Evolutionary conservation across 495 filamentous ascomycete species (phyloP), one percentile per base, ranked within the genome.

Genomic region (Antarctomyces pellizariae): DNA sequence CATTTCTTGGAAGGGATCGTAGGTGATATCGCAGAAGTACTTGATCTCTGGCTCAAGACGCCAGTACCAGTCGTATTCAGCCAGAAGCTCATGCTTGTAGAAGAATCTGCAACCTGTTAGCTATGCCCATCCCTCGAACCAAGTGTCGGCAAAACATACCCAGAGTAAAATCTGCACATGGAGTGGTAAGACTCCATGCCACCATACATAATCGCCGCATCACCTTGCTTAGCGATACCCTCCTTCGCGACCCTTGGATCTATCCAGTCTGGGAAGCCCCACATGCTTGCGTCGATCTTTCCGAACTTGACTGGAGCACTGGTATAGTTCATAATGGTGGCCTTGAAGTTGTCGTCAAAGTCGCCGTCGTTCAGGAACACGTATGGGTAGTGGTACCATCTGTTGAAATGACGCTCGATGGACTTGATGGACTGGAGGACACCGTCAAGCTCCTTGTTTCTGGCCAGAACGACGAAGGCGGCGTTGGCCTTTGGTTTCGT

Each of bases 61-160:
- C 86, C 86, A 99, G 56, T 99, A 99, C 86, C 86, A 99, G 46
- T 93, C 78, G 53, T 95, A 99, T 52, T 99, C 91, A 41, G 72
- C 59, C 19, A 99, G 64, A 13, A 95, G 67, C 35, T 83, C 75
- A 41, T 99, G 86, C 54, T 93, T 91, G 59, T 90, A 99, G 56
- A 99, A 99, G 51, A 82, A 79, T 20, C 83, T 89, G 36, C 12
- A 10, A 8, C 25, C 25, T 32, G 16, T 26, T 10, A 21, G 32
- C 24, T 7, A 36, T 19, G 8, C 10, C 0, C 8, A 8, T 16
- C 22, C 29, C 25, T 18, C 10, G 5, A 13, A 16, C 13, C 1
- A n/a, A 18, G 22, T 13, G 17, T 8, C 15, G 26, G 7, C 3
- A 21, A 21, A 24, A 41, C 53, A 29, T 50, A 90, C 79, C 86